These are phyloP conservation scores for Microbotryomycetes sp. DNA, from an alignment of 1,284 basidiomycete species.

Conservation along the genomic window DNA sequence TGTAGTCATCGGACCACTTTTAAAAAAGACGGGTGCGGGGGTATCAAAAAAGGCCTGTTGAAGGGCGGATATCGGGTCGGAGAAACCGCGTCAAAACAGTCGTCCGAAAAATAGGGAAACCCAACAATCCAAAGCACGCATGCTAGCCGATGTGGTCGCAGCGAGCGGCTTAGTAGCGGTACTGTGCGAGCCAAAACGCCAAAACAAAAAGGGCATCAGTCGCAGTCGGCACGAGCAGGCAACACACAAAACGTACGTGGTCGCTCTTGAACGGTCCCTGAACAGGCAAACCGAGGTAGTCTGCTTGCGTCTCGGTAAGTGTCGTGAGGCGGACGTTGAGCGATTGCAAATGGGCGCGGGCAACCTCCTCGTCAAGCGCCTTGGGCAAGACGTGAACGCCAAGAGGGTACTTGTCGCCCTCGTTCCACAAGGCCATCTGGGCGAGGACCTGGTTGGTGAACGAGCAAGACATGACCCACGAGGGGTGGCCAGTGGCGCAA, in stretches of 20 bases:
- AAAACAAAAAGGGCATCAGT: not conserved
- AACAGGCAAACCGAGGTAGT: slow-evolving; percentile 85
- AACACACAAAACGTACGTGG: not conserved
- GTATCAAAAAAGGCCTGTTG: not conserved
- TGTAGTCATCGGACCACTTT: no score
- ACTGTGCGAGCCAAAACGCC: not conserved
- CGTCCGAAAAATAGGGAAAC: no score
- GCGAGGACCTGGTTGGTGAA: slow-evolving; percentile 98
- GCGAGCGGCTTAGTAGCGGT: not conserved
- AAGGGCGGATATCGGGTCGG: not conserved
- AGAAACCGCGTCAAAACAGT: not conserved
- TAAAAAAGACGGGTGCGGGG: no score
- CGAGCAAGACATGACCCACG: slow-evolving; percentile 98
- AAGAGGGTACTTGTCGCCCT: slow-evolving; percentile 73
- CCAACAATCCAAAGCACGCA: no score
- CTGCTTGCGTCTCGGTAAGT: slow-evolving; percentile 68
- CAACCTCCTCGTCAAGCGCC: slow-evolving; percentile 97
- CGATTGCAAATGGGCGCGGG: slow-evolving; percentile 75
- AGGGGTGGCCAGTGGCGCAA: slow-evolving; percentile 45
- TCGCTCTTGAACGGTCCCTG: slow-evolving; percentile 73
- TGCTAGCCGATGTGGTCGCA: no score
- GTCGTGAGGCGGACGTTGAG: slow-evolving; percentile 55
- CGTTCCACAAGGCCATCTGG: slow-evolving; percentile 97
- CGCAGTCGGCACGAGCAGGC: no score
- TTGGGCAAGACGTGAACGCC: slow-evolving; percentile 97